Evolutionary conservation across 768 basidiomycete genomes (phyloP), one percentile per base, ranked within the genome.

Genomic region (Antrodiella citrinella): DNA sequence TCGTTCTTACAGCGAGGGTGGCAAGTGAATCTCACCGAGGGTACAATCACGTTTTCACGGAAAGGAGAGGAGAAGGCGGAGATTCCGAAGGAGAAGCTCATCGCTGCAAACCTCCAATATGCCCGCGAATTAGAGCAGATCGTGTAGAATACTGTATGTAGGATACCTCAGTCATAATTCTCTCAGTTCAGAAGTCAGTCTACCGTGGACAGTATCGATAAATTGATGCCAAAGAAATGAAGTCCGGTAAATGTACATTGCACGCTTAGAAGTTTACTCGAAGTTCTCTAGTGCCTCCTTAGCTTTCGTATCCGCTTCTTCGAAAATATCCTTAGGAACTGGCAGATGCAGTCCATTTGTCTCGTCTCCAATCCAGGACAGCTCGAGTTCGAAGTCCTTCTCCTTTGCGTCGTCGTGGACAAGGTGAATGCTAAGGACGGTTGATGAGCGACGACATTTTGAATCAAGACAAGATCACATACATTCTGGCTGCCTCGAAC

Each of bases 371-470:
- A 97, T 83, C 96, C 96, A 99, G 26, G 93, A 89, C 77, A 99
- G 81, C 69, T 99, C 96, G 22, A 99, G 79, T 64, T 98, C 96
- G 56, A 99, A 98, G 45, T 94, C 90, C 64, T 97, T 98, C 71
- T 97, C 94, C 67, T 97, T 96, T 54, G 89, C 84, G 64, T 98
- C 96, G 55, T 98, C 95, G 62, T 99, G 96, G 13, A 96, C 93
- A 38, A 91, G 80, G 68, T 99, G 92, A 64, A 98, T 95, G 64
- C 95, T 99, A 64, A 23, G 13, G 54, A 49, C 54, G 51, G n/a
- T 19, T 26, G 18, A 5, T n/a, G n/a, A n/a, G n/a, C 19, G 20
- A 47, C 40, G 30, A 12, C 26, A 41, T 26, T 11, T 12, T 43
- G 7, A 35, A 35, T 7, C 30, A 35, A 35, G 25, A 23, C 35